These are phyloP conservation scores for Phaeoacremonium minimum DNA, from an alignment of 2,329 filamentous ascomycete species.

Conservation along the genomic window DNA sequence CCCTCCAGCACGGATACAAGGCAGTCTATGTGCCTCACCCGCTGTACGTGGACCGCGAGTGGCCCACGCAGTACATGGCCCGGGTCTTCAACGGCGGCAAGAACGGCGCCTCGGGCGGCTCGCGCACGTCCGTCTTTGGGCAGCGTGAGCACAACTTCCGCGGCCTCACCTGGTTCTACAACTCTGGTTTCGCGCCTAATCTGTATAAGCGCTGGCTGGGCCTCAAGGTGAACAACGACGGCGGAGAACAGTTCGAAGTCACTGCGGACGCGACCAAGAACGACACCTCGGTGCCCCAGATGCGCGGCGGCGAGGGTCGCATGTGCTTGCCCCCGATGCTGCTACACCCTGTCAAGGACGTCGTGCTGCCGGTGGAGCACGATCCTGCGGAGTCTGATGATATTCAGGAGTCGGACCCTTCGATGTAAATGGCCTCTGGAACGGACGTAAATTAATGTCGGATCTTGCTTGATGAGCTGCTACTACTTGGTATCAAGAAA, in stretches of 20 bases:
- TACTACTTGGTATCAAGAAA: too few relatives aligned
- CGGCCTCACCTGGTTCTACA: conserved; percentile 90
- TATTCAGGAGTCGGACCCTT: conserved; percentile 46
- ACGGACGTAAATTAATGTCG: too few relatives aligned
- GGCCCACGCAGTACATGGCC: conserved; percentile 76
- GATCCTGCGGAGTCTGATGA: conserved; percentile 40
- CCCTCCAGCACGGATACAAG: conserved; percentile 89
- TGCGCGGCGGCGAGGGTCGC: conserved; percentile 69
- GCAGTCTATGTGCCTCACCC: conserved; percentile 89
- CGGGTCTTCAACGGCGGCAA: conserved; percentile 75
- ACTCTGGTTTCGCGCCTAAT: conserved; percentile 74
- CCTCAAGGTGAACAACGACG: conserved; percentile 72
- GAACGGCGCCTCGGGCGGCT: conserved; percentile 71
- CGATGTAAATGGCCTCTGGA: conserved; percentile 29
- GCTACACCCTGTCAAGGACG: conserved; percentile 80
- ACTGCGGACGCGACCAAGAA: conserved; percentile 48
- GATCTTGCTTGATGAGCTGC: too few relatives aligned
- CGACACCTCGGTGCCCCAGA: conserved; percentile 40
- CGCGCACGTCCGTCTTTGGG: conserved; percentile 69
- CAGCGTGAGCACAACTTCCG: conserved; percentile 86
- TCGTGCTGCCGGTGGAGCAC: conserved; percentile 61
- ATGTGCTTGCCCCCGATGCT: conserved; percentile 92
- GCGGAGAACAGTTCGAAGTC: conserved; percentile 71
- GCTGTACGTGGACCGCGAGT: conserved; percentile 79
- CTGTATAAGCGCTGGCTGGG: conserved; percentile 86